These are phyloP conservation scores for Quillaja saponaria DNA, from an alignment of 306 rosid species.

Conservation along the genomic window DNA sequence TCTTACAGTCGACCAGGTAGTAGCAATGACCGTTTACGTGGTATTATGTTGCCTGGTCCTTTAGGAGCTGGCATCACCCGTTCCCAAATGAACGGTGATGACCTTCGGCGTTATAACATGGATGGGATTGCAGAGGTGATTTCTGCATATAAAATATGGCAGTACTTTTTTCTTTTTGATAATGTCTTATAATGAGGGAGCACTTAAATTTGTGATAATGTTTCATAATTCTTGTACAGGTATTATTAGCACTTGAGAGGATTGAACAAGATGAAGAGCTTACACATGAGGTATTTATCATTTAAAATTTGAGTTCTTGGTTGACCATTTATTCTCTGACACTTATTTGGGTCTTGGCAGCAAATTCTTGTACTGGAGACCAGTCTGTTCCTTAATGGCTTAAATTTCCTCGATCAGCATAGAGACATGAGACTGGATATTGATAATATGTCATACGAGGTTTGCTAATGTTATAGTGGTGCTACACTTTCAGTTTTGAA, in stretches of 20 bases:
- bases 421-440: constrained; percentile 98
- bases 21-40: constrained; percentile 50
- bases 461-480: constrained; percentile 37
- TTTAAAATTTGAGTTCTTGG: constrained; percentile 12
- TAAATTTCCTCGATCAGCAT: constrained; percentile 82
- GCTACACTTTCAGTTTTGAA: constrained; percentile 27
- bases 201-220: constrained; percentile 4
- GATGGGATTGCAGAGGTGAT: constrained; percentile 93
- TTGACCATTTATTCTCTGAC: constrained; percentile 22
- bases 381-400: constrained; percentile 73
- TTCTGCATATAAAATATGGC: constrained; percentile 8
- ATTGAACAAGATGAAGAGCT: constrained; percentile 95
- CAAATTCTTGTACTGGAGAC: constrained; percentile 84
- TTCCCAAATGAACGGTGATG: constrained; percentile 56
- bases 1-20: constrained; percentile 55
- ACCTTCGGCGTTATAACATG: constrained; percentile 65
- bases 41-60: constrained; percentile 45
- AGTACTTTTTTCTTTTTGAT: background rate
- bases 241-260: constrained; percentile 87
- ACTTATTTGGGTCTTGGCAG: constrained; percentile 48
- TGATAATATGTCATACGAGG: constrained; percentile 99
- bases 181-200: constrained; percentile 5
- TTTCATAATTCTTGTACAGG: constrained; percentile 45
- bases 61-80: constrained; percentile 56
- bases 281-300: constrained; percentile 72